Percentiles rank a stretch among this genome's conserved stretches.
Evolutionary conservation across 139 green algal genomes (phyloP).

Genomic region (Raphidocelis subcapitata): DNA sequence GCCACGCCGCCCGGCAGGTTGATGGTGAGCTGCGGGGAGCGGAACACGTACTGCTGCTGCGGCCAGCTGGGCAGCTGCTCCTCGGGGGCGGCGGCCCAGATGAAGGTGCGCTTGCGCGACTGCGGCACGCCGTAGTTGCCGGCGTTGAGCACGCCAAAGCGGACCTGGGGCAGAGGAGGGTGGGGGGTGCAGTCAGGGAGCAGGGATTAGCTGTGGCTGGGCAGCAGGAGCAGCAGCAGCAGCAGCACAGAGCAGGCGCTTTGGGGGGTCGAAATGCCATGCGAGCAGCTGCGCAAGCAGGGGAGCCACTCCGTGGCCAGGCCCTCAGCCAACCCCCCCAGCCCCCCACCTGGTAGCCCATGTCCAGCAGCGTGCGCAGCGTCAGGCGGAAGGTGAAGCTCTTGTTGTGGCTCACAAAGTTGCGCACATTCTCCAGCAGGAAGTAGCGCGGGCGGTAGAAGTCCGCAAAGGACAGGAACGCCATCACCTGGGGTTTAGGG

Average conservation of each 20-base stretch:
- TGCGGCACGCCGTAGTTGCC: slow-evolving; percentile 95
- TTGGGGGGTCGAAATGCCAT: too few relatives aligned
- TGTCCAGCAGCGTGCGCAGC: slow-evolving; percentile 88
- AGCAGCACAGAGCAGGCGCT: too few relatives aligned
- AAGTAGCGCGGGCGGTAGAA: slow-evolving; percentile 95
- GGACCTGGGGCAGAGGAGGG: slow-evolving; percentile 63
- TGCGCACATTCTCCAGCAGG: slow-evolving; percentile 97
- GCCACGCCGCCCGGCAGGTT: slow-evolving; percentile 76
- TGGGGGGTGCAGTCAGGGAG: too few relatives aligned
- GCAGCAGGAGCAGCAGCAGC: too few relatives aligned
- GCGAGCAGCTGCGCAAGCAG: not conserved
- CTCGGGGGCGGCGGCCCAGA: slow-evolving; percentile 84
- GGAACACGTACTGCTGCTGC: slow-evolving; percentile 82
- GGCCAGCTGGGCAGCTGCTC: slow-evolving; percentile 91
- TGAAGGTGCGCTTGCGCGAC: slow-evolving; percentile 95
- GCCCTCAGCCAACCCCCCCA: too few relatives aligned
- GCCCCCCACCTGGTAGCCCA: slow-evolving; percentile 92
- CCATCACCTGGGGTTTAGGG: slow-evolving; percentile 69
- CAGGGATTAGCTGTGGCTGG: too few relatives aligned
- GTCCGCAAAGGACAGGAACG: slow-evolving; percentile 90
- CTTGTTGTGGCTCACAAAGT: slow-evolving; percentile 97
- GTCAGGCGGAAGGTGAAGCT: slow-evolving; percentile 92
- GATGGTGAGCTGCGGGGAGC: slow-evolving; percentile 68
- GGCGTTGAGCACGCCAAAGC: slow-evolving; percentile 96
- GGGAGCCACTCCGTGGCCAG: too few relatives aligned